A percentile compares a stretch with the other conserved stretches of the same genome.
phyloP scores from a whole-genome alignment of 2,329 filamentous ascomycete genomes.

The Stagonosporopsis rhizophila region DNA sequence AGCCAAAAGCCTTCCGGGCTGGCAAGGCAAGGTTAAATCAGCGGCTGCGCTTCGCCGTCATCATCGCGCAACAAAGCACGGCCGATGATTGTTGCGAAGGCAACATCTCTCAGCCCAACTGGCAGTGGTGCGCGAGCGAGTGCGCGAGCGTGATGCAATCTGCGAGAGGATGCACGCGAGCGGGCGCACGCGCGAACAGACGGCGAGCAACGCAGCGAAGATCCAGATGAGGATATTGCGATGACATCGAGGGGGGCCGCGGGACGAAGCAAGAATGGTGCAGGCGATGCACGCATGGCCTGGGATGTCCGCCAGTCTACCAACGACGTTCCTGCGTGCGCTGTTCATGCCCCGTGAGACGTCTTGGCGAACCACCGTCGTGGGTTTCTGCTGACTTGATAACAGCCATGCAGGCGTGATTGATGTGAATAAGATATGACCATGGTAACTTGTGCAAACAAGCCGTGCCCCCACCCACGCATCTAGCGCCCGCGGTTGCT shows the following conservation, averaged over 20 bases:
- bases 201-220: constrained; percentile 25
- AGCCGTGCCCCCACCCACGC: constrained; percentile 31
- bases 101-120: constrained; percentile 7
- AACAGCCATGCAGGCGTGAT: constrained; percentile 41
- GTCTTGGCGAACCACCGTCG: constrained; percentile 41
- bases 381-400: constrained; percentile 39
- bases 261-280: constrained; percentile 30
- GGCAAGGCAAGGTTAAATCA: constrained; percentile 19
- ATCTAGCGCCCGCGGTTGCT: constrained; percentile 7
- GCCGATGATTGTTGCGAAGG: constrained; percentile 21
- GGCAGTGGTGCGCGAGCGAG: constrained; percentile 7
- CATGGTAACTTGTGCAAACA: constrained; percentile 25
- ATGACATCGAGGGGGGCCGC: constrained; percentile 35
- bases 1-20: constrained; percentile 18
- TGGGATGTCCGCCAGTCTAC: constrained; percentile 14
- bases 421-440: constrained; percentile 47
- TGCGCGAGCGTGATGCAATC: constrained; percentile 23
- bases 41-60: constrained; percentile 18
- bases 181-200: constrained; percentile 21
- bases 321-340: constrained; percentile 21
- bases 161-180: constrained; percentile 29
- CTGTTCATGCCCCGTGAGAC: constrained; percentile 33
- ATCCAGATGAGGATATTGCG: constrained; percentile 26
- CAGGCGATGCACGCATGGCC: constrained; percentile 27
- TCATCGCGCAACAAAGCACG: constrained; percentile 25